Conservation (phyloP, 1,284 basidiomycete genomes). For the Boletus sp. region DNA sequence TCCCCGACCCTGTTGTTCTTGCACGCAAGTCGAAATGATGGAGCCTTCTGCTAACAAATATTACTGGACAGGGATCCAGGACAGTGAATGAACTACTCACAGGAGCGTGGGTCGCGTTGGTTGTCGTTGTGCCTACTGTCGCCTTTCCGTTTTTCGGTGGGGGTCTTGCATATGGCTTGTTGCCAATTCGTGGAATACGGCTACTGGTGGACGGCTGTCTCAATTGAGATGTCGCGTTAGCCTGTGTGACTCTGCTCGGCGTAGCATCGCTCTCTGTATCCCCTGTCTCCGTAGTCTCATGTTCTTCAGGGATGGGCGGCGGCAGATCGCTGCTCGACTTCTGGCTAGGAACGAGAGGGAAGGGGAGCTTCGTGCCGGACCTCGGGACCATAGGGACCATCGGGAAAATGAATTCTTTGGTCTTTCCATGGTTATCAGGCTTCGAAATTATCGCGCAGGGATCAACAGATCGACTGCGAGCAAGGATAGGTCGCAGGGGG, state of each 20-base stretch:
- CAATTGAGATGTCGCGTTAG: conserved; percentile 44
- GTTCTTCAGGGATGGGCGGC: conserved; percentile 34
- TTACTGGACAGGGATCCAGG: conserved; percentile 3
- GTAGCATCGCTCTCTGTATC: neutral
- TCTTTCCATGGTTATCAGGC: conserved; percentile 10
- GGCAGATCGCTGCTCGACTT: conserved; percentile 21
- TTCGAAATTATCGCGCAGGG: conserved; percentile 15
- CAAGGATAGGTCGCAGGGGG: conserved; percentile 2
- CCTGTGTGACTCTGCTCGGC: conserved; percentile 7
- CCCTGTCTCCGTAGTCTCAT: conserved; percentile 8
- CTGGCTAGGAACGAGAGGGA: conserved; percentile 38
- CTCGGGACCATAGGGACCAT: conserved; percentile 14
- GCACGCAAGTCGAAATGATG: conserved; percentile 8
- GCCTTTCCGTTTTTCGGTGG: conserved; percentile 10
- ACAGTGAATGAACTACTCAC: conserved; percentile 19
- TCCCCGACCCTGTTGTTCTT: conserved; percentile 24
- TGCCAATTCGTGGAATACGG: conserved; percentile 65
- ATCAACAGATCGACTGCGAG: conserved; percentile 34
- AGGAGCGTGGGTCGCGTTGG: neutral
- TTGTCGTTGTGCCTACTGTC: neutral
- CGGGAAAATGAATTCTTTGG: conserved; percentile 24
- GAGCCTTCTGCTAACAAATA: conserved; percentile 3
- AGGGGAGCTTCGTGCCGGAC: conserved; percentile 40
- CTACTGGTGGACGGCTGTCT: conserved; percentile 56
- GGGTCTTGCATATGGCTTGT: conserved; percentile 62